Conservation (phyloP, 768 basidiomycete genomes). For the Amanita fuliginea region DNA sequence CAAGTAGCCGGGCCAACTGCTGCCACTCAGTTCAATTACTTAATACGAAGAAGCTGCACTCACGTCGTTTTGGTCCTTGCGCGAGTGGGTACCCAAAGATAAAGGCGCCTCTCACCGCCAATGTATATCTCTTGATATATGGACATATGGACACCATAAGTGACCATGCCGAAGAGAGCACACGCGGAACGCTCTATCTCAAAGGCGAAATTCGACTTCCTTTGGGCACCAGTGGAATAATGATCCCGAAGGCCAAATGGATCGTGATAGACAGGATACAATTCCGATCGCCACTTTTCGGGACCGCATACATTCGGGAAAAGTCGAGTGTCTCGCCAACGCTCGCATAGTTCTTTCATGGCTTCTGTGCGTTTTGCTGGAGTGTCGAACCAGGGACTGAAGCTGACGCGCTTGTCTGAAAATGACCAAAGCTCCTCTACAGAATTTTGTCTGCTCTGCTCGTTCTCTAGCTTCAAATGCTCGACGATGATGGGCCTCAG, state of each 20-base stretch:
- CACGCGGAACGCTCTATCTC: slow-evolving; percentile 86
- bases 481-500: slow-evolving; percentile 47
- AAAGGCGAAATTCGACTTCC: slow-evolving; percentile 59
- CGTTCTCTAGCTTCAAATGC: slow-evolving; percentile 42
- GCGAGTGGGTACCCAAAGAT: slow-evolving; percentile 83
- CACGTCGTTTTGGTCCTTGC: slow-evolving; percentile 84
- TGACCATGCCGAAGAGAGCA: slow-evolving; percentile 80
- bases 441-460: slow-evolving; percentile 15
- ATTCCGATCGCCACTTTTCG: slow-evolving; percentile 77
- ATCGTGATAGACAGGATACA: slow-evolving; percentile 66
- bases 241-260: slow-evolving; percentile 53
- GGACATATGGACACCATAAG: slow-evolving; percentile 89
- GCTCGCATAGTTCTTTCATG: slow-evolving; percentile 58
- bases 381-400: slow-evolving; percentile 39
- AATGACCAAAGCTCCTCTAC: slow-evolving; percentile 31
- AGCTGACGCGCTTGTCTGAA: slow-evolving; percentile 27
- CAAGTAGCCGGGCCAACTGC: slow-evolving; percentile 72
- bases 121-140: slow-evolving; percentile 39
- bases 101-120: slow-evolving; percentile 29
- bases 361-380: slow-evolving; percentile 47
- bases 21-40: neutral
- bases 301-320: slow-evolving; percentile 61
- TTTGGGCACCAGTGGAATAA: slow-evolving; percentile 22
- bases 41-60: slow-evolving; percentile 16
- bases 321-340: slow-evolving; percentile 59